Evolutionary conservation across 805 yeast species (phyloP).

Genomic region (Saccharomyces eubayanus): DNA sequence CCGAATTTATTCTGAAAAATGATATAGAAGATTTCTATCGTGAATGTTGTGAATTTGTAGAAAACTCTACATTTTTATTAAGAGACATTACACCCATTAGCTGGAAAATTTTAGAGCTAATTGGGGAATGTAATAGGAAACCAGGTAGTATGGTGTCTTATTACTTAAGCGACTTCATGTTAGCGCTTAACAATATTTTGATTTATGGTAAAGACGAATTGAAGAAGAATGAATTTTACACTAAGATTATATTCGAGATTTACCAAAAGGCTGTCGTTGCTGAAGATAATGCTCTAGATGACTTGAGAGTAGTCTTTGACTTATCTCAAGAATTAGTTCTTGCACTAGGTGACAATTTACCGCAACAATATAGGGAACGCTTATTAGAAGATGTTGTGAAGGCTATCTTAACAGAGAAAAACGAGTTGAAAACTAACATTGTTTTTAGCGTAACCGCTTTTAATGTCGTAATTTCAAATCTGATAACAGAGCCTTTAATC

Average conservation of each 20-base stretch:
- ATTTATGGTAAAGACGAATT: conserved; percentile 49
- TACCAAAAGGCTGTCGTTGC: conserved; percentile 34
- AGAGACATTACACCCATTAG: conserved; percentile 56
- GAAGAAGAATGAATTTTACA: conserved; percentile 38
- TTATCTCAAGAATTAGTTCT: conserved; percentile 58
- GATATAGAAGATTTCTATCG: conserved; percentile 65
- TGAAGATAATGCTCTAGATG: conserved; percentile 49
- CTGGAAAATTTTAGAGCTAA: conserved; percentile 65
- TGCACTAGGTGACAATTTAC: conserved; percentile 39
- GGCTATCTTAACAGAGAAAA: conserved; percentile 20
- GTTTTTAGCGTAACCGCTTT: conserved; percentile 29
- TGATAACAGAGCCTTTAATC: conserved; percentile 50
- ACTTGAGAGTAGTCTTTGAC: conserved; percentile 50
- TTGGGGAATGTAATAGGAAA: conserved; percentile 27
- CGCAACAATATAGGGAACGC: conserved; percentile 39
- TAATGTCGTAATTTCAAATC: conserved; percentile 55
- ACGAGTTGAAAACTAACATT: conserved; percentile 19
- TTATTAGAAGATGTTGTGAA: conserved; percentile 40
- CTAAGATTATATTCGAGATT: conserved; percentile 43
- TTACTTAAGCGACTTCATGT: conserved; percentile 67
- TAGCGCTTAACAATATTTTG: conserved; percentile 66
- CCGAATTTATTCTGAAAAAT: conserved; percentile 56
- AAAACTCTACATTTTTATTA: conserved; percentile 53
- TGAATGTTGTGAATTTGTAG: conserved; percentile 70
- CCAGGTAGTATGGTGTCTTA: conserved; percentile 47